A percentile compares a stretch with the other conserved stretches of the same genome.
These are phyloP conservation scores for Mytilinidion resinicola DNA, from an alignment of 495 filamentous ascomycete species.

Conservation along the genomic window DNA sequence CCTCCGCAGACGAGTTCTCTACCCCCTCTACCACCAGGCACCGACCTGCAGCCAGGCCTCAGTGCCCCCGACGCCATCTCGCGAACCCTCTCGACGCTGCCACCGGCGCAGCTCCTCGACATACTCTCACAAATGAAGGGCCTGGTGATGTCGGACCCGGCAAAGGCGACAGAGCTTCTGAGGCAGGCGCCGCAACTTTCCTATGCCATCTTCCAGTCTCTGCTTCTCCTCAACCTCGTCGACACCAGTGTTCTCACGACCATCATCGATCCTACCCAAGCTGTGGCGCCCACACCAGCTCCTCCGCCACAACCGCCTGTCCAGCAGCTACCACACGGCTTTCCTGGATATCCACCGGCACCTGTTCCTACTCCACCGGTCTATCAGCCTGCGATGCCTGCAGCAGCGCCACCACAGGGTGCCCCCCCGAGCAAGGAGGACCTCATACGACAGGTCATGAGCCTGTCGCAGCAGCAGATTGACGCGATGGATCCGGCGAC, in stretches of 20 bases:
- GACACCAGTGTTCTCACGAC: slow-evolving; percentile 54
- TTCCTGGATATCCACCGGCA: slow-evolving; percentile 19
- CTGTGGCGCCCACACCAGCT: slow-evolving; percentile 25
- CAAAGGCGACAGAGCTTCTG: slow-evolving; percentile 80
- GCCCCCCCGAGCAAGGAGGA: slow-evolving; percentile 31
- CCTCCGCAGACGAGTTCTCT: slow-evolving; percentile 40
- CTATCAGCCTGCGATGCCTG: slow-evolving; percentile 40
- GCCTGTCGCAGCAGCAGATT: slow-evolving; percentile 67
- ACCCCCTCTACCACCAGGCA: slow-evolving; percentile 76
- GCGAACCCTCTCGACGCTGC: slow-evolving; percentile 75
- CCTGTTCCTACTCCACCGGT: slow-evolving; percentile 51
- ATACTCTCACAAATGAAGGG: slow-evolving; percentile 93
- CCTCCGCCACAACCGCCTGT: slow-evolving; percentile 23
- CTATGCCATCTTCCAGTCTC: slow-evolving; percentile 92
- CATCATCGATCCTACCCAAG: slow-evolving; percentile 51
- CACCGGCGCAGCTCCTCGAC: slow-evolving; percentile 84
- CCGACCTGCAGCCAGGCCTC: slow-evolving; percentile 72
- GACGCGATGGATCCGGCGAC: slow-evolving; percentile 67
- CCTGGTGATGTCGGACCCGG: slow-evolving; percentile 71
- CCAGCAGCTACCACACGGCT: slow-evolving; percentile 28
- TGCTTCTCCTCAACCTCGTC: slow-evolving; percentile 89
- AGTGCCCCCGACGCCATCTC: slow-evolving; percentile 87
- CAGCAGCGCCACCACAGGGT: slow-evolving; percentile 36
- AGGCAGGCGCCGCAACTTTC: slow-evolving; percentile 85
- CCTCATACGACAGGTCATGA: slow-evolving; percentile 68